A percentile compares a stretch with the other conserved stretches of the same genome.
Conservation (phyloP, 768 basidiomycete species). For the Leccinum longicurvipes region DNA sequence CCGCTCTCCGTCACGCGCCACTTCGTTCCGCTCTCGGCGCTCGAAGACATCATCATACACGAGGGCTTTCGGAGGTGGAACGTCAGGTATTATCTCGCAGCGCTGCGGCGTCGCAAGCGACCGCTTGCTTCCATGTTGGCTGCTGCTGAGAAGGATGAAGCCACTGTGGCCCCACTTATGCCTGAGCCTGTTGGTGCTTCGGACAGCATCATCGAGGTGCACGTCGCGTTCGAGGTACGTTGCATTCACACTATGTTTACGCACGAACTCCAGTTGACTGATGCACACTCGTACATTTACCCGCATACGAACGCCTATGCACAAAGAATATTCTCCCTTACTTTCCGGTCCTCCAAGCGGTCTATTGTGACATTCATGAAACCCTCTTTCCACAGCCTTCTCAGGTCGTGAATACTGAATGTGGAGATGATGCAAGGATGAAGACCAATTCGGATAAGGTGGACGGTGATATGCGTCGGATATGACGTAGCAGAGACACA, state of each 20-base stretch:
- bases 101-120: conserved; percentile 26
- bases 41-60: conserved; percentile 68
- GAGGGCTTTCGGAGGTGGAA: conserved; percentile 74
- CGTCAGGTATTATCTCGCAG: conserved; percentile 64
- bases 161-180: not conserved
- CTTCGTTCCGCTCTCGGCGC: conserved; percentile 54
- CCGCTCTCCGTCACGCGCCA: conserved; percentile 36
- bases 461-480: not conserved
- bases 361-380: conserved; percentile 61
- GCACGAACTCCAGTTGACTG: not conserved
- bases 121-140: not conserved
- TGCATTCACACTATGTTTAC: not conserved
- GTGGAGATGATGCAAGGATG: not conserved
- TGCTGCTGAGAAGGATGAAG: not conserved
- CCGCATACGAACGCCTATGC: not conserved
- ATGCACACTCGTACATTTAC: not conserved
- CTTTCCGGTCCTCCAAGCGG: conserved; percentile 54
- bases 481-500: too few species aligned
- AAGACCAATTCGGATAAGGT: not conserved
- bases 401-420: too few species aligned
- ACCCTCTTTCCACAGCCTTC: conserved; percentile 25
- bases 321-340: conserved; percentile 63
- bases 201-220: conserved; percentile 32
- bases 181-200: not conserved
- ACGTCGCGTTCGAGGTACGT: conserved; percentile 60